These are phyloP conservation scores for Avena insularis DNA, from an alignment of 176 grass and related monocot species.

Conservation along the genomic window DNA sequence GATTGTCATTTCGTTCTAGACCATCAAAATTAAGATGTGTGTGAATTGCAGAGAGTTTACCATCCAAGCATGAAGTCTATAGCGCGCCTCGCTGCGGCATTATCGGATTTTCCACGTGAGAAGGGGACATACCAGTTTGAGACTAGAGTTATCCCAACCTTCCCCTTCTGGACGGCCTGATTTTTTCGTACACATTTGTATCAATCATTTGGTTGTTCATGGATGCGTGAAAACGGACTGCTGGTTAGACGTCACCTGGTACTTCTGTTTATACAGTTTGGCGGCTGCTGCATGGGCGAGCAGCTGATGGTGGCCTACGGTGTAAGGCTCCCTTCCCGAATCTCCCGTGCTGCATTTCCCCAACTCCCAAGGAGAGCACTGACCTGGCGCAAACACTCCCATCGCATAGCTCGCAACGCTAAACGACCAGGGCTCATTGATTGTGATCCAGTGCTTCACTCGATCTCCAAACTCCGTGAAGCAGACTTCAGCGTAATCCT, in stretches of 20 bases:
- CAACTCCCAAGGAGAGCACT: slow-evolving; percentile 52
- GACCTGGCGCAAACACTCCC: slow-evolving; percentile 35
- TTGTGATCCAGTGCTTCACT: slow-evolving; percentile 81
- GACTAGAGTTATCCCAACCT: slow-evolving; percentile 62
- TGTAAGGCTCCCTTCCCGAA: slow-evolving; percentile 70
- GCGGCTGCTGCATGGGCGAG: slow-evolving; percentile 60
- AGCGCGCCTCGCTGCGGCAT: slow-evolving; percentile 47
- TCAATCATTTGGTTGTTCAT: neutral
- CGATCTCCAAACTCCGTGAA: slow-evolving; percentile 68
- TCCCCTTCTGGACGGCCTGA: slow-evolving; percentile 53
- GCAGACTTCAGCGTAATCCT: slow-evolving; percentile 60
- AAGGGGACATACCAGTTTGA: slow-evolving; percentile 63
- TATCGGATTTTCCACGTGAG: slow-evolving; percentile 48
- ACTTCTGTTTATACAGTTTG: slow-evolving; percentile 59
- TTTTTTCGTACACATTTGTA: slow-evolving; percentile 10
- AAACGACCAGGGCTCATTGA: slow-evolving; percentile 63
- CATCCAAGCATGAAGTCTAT: slow-evolving; percentile 78
- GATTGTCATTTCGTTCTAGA: neutral
- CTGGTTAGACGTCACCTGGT: slow-evolving; percentile 52
- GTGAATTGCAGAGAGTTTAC: slow-evolving; percentile 35
- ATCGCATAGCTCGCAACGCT: neutral
- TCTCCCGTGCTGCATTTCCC: slow-evolving; percentile 54
- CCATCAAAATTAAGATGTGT: neutral
- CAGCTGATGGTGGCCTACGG: slow-evolving; percentile 54
- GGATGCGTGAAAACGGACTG: neutral